These are phyloP conservation scores for Xenosphaeropsis pyriputrescens DNA, from an alignment of 2,329 filamentous ascomycete genomes.

Conservation along the genomic window DNA sequence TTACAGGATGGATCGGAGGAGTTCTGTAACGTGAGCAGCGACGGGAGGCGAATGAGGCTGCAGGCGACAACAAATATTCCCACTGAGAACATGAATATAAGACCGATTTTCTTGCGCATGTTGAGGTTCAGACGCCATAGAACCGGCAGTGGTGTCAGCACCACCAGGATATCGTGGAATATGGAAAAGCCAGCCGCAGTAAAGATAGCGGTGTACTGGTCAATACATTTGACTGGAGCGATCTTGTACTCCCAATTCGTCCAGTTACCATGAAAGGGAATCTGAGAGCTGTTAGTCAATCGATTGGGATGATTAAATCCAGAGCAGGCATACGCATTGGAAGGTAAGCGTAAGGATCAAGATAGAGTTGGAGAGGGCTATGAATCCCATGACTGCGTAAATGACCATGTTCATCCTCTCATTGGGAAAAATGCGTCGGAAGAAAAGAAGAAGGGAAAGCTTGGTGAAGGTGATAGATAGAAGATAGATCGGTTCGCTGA, in stretches of 20 bases:
- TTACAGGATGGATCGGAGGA: slow-evolving; percentile 6
- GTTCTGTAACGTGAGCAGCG: slow-evolving; percentile 1
- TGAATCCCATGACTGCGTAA: not conserved
- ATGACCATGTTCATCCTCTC: not conserved
- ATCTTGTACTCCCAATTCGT: slow-evolving; percentile 6
- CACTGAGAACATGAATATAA: slow-evolving; percentile 4
- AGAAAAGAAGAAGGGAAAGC: slow-evolving; percentile 5
- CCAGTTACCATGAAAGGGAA: slow-evolving; percentile 5
- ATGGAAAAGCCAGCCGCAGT: slow-evolving; percentile 3
- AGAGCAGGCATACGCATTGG: slow-evolving; percentile 4
- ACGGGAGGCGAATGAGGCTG: slow-evolving; percentile 3
- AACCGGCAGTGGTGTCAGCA: slow-evolving; percentile 4
- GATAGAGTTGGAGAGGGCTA: slow-evolving; percentile 1
- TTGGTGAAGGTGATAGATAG: slow-evolving; percentile 3
- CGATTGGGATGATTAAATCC: no score
- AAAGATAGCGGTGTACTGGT: slow-evolving; percentile 1
- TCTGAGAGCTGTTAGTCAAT: not conserved
- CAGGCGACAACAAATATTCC: slow-evolving; percentile 5
- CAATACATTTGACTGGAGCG: slow-evolving; percentile 3
- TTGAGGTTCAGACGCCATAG: slow-evolving; percentile 3
- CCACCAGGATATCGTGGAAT: slow-evolving; percentile 3
- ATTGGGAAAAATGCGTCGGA: slow-evolving; percentile 5
- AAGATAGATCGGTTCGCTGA: slow-evolving; percentile 2
- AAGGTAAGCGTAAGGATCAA: slow-evolving; percentile 2
- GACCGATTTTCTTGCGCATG: slow-evolving; percentile 1